These are phyloP conservation scores for Fusarium papillatum DNA, from an alignment of 2,329 filamentous ascomycete species.

Conservation along the genomic window DNA sequence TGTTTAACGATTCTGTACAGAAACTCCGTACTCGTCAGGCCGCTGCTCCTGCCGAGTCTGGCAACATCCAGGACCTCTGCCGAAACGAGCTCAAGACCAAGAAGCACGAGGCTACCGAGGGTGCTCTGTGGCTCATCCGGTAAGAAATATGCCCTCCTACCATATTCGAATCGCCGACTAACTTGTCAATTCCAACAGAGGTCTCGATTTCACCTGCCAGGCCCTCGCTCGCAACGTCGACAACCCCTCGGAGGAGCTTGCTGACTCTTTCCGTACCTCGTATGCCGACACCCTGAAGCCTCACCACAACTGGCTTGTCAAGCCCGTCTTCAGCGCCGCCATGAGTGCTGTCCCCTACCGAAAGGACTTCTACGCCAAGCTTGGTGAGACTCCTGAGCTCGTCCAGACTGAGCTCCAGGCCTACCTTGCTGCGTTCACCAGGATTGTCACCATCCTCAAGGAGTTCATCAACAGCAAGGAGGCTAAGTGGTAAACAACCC, in stretches of 20 bases:
- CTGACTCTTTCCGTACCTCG: constrained; percentile 86
- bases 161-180: neutral
- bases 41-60: constrained; percentile 83
- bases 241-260: constrained; percentile 80
- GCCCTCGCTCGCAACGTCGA: constrained; percentile 84
- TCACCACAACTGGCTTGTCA: constrained; percentile 90
- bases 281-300: constrained; percentile 92
- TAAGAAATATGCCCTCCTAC: constrained; percentile 56
- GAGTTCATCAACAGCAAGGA: constrained; percentile 68
- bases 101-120: constrained; percentile 91
- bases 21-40: constrained; percentile 91
- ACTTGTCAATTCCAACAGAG: constrained; percentile 64
- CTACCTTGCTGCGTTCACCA: constrained; percentile 85
- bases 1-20: constrained; percentile 58
- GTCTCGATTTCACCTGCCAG: constrained; percentile 92
- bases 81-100: constrained; percentile 90
- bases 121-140: constrained; percentile 91
- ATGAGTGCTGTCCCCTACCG: constrained; percentile 96
- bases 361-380: constrained; percentile 92
- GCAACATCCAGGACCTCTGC: constrained; percentile 87
- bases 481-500: constrained; percentile 66
- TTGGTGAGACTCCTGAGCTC: constrained; percentile 76
- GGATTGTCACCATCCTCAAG: constrained; percentile 82
- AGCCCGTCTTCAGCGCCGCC: constrained; percentile 92
- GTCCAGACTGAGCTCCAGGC: constrained; percentile 74